Conservation (phyloP, 139 green algal species). For the Chlorella sp. region DNA sequence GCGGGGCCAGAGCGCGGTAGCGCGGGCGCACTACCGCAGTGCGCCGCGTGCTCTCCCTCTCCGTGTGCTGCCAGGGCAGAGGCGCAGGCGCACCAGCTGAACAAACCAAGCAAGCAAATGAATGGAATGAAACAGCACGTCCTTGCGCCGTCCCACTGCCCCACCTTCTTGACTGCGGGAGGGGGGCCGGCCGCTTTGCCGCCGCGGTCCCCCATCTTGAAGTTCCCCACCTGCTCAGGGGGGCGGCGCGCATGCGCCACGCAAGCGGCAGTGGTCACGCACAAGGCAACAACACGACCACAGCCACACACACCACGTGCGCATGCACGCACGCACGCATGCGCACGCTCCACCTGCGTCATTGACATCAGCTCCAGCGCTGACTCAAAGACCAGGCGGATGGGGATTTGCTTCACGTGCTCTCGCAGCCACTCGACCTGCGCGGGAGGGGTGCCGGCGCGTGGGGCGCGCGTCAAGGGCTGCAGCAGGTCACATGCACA, state of each 20-base stretch:
- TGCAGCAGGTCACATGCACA: neutral
- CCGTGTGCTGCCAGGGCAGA: too few relatives aligned
- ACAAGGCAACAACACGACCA: too few relatives aligned
- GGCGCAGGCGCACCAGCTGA: neutral
- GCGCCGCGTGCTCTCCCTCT: too few relatives aligned
- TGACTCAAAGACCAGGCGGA: constrained; percentile 94
- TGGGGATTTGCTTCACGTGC: constrained; percentile 66
- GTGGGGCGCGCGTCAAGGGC: neutral
- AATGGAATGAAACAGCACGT: too few relatives aligned
- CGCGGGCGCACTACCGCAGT: neutral
- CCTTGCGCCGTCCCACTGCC: too few relatives aligned
- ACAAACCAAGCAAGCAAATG: too few relatives aligned
- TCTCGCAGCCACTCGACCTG: constrained; percentile 90
- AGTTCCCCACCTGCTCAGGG: constrained; percentile 70
- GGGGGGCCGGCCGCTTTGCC: constrained; percentile 86
- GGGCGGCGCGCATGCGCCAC: too few relatives aligned
- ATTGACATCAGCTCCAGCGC: constrained; percentile 94
- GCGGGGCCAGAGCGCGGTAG: neutral
- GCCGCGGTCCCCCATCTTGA: constrained; percentile 58
- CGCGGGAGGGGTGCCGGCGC: neutral
- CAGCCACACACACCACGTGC: too few relatives aligned
- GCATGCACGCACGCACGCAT: too few relatives aligned
- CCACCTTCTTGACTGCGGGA: constrained; percentile 89
- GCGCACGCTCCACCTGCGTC: too few relatives aligned
- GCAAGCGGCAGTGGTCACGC: too few relatives aligned